phyloP scores from a whole-genome alignment of 495 filamentous ascomycete genomes.

The Apiosordaria backusii region DNA sequence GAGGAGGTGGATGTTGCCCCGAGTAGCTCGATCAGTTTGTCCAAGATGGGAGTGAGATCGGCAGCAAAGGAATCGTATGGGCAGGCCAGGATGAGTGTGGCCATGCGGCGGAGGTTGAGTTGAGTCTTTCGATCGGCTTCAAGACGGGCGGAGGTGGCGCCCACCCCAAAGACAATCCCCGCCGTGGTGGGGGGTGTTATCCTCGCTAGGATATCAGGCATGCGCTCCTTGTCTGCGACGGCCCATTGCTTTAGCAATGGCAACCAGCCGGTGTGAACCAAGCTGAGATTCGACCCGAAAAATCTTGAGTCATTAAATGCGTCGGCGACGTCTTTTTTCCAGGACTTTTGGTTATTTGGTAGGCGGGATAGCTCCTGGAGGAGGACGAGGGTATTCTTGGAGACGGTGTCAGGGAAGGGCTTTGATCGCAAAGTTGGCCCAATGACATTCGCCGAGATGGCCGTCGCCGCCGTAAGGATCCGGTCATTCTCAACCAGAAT shows the following conservation, averaged over 20 bases:
- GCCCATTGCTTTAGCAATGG: conserved; percentile 78
- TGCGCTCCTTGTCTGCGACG: conserved; percentile 78
- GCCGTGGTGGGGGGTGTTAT: conserved; percentile 86
- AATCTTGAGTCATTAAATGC: conserved; percentile 88
- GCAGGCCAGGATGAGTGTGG: conserved; percentile 70
- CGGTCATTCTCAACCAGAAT: conserved; percentile 84
- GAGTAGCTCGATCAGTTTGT: conserved; percentile 83
- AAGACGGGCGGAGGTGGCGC: conserved; percentile 85
- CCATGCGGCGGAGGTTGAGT: conserved; percentile 80
- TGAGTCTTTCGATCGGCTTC: conserved; percentile 94
- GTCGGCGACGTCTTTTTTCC: conserved; percentile 90
- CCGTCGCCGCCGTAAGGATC: conserved; percentile 67
- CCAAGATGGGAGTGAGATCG: conserved; percentile 67
- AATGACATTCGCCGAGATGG: conserved; percentile 79
- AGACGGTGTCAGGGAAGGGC: conserved; percentile 82
- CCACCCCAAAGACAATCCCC: conserved; percentile 96
- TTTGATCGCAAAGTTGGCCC: conserved; percentile 80
- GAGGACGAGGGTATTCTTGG: conserved; percentile 63
- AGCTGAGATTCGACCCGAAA: conserved; percentile 60
- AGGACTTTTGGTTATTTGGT: conserved; percentile 76
- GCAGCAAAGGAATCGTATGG: conserved; percentile 73
- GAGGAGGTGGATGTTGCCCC: conserved; percentile 84
- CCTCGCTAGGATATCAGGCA: conserved; percentile 74
- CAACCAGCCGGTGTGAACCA: conserved; percentile 75
- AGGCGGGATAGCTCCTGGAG: conserved; percentile 73